Evolutionary conservation across 306 rosid genomes (phyloP).

Genomic region (Corylus americana): DNA sequence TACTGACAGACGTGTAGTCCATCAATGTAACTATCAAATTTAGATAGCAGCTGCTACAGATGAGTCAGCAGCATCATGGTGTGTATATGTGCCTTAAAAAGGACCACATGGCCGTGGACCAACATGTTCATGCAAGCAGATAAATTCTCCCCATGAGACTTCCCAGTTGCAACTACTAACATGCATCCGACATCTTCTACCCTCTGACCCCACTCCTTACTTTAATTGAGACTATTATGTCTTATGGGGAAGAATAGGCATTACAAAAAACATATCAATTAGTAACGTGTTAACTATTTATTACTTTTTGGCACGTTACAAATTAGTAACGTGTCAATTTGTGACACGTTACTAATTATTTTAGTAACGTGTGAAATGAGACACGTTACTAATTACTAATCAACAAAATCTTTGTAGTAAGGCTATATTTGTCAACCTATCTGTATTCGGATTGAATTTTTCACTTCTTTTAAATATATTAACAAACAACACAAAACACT

Average conservation of each 20-base stretch:
- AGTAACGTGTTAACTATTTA: no score
- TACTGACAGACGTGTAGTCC: slow-evolving; percentile 13
- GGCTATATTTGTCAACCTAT: no score
- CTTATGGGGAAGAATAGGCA: slow-evolving; percentile 17
- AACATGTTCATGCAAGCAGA: slow-evolving; percentile 29
- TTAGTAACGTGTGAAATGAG: no score
- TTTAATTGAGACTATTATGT: background rate
- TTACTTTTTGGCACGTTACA: no score
- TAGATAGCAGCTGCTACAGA: slow-evolving; percentile 22
- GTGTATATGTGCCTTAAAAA: slow-evolving; percentile 5
- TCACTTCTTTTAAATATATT: no score
- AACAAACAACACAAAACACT: no score
- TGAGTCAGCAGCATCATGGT: slow-evolving; percentile 31
- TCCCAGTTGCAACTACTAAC: slow-evolving; percentile 25
- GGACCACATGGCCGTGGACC: slow-evolving; percentile 21
- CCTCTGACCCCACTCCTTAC: slow-evolving; percentile 13
- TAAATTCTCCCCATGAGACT: slow-evolving; percentile 18
- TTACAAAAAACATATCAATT: no score
- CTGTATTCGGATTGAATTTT: no score
- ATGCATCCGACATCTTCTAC: slow-evolving; percentile 21
- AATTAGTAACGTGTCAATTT: no score
- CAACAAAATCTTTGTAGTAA: no score
- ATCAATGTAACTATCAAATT: slow-evolving; percentile 27
- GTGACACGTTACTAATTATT: no score
- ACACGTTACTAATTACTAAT: no score